phyloP scores from a whole-genome alignment of 108 stramenopile species.

The Cyclotella choctawhatcheeana region DNA sequence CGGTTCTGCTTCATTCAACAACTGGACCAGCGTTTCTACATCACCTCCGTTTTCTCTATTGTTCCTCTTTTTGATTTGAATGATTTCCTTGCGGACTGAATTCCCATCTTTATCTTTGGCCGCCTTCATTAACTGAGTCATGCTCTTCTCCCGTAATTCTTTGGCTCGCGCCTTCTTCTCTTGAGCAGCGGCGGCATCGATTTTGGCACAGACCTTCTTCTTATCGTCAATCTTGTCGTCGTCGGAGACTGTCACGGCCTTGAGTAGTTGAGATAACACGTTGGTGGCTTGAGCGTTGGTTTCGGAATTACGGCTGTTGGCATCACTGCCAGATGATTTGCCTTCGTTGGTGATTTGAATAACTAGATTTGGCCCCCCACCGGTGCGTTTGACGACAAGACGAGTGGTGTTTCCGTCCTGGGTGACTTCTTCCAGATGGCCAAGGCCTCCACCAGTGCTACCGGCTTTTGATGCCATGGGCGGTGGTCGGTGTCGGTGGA shows the following conservation, averaged over 20 bases:
- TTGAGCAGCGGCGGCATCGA: background rate
- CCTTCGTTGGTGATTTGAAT: conserved; percentile 11
- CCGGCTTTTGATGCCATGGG: background rate
- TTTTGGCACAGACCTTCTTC: background rate
- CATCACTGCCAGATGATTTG: background rate
- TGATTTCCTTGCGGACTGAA: conserved; percentile 9
- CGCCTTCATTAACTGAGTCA: conserved; percentile 18
- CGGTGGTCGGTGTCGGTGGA: too few relatives aligned
- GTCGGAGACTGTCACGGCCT: background rate
- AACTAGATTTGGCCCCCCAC: conserved; percentile 11
- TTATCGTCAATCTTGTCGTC: background rate
- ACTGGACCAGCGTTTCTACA: background rate
- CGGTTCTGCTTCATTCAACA: conserved; percentile 7
- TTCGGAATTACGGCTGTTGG: background rate
- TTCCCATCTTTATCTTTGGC: conserved; percentile 12
- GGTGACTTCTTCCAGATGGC: conserved; percentile 23
- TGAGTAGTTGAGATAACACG: conserved; percentile 4
- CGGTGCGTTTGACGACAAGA: conserved; percentile 4
- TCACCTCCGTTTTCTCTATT: conserved; percentile 10
- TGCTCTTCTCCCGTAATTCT: background rate
- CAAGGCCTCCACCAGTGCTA: conserved; percentile 7
- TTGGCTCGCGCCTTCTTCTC: background rate
- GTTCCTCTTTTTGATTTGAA: conserved; percentile 2
- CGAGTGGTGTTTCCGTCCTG: conserved; percentile 10
- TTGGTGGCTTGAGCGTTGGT: background rate